Percentiles rank a stretch among this genome's conserved stretches.
These are phyloP conservation scores for Floccularia luteovirens DNA, from an alignment of 768 basidiomycete genomes.

Conservation along the genomic window DNA sequence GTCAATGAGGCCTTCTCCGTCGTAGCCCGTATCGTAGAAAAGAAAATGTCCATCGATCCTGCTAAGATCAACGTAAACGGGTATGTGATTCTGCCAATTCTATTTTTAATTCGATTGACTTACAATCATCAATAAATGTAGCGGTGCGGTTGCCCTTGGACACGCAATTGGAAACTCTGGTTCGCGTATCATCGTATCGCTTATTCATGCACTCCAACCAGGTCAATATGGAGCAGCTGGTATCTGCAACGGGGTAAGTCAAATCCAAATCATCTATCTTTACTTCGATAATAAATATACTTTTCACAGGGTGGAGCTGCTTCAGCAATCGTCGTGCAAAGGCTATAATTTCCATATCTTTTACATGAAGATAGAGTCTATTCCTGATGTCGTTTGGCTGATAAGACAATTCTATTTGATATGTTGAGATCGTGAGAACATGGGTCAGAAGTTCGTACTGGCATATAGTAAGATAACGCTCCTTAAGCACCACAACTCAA, in stretches of 20 bases:
- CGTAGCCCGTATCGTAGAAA: constrained; percentile 86
- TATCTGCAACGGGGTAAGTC: constrained; percentile 92
- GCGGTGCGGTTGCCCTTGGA: constrained; percentile 94
- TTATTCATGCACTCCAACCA: constrained; percentile 83
- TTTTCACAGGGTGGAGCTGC: constrained; percentile 78
- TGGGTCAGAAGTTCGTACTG: too few relatives aligned
- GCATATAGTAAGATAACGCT: too few relatives aligned
- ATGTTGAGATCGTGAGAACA: too few relatives aligned
- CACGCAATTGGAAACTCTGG: constrained; percentile 97
- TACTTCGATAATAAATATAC: constrained; percentile 8
- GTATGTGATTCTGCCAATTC: constrained; percentile 31
- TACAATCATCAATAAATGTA: constrained; percentile 24
- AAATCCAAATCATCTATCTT: background rate
- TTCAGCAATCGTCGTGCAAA: constrained; percentile 86
- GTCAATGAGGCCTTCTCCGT: constrained; percentile 98
- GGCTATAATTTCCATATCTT: constrained; percentile 43
- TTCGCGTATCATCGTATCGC: constrained; percentile 87
- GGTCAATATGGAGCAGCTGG: constrained; percentile 95
- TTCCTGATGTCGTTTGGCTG: too few relatives aligned
- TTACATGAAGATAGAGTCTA: too few relatives aligned
- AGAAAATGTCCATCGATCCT: constrained; percentile 76
- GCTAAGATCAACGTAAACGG: constrained; percentile 88
- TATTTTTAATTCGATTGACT: constrained; percentile 5
- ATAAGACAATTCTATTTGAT: too few relatives aligned
- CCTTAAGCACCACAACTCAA: too few relatives aligned